phyloP scores from a whole-genome alignment of 2,329 filamentous ascomycete genomes.

The Aspergillus brunneoviolaceus region DNA sequence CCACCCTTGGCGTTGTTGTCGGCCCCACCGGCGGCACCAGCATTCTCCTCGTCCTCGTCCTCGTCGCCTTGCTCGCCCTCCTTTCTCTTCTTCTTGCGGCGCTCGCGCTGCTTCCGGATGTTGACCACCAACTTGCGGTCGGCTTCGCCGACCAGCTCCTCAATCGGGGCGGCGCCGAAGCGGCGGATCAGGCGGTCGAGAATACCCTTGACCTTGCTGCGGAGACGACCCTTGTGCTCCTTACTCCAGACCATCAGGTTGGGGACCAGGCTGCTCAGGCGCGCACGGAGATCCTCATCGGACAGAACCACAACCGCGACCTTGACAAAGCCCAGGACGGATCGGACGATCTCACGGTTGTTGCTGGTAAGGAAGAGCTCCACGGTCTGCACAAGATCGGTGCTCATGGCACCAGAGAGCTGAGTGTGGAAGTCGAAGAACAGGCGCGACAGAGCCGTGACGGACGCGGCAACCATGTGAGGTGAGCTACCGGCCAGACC shows the following conservation, averaged over 20 bases:
- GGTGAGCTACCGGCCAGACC: slow-evolving; percentile 89
- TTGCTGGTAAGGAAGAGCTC: slow-evolving; percentile 94
- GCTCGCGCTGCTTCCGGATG: slow-evolving; percentile 91
- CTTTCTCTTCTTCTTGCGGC: slow-evolving; percentile 85
- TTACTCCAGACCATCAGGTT: slow-evolving; percentile 95
- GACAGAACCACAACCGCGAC: slow-evolving; percentile 87
- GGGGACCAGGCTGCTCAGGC: slow-evolving; percentile 74
- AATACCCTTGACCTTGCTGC: slow-evolving; percentile 97
- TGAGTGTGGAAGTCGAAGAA: slow-evolving; percentile 83
- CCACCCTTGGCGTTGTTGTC: slow-evolving; percentile 18
- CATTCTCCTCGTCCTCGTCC: slow-evolving; percentile 52
- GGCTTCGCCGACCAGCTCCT: slow-evolving; percentile 76
- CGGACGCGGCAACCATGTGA: slow-evolving; percentile 97
- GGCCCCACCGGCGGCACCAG: slow-evolving; percentile 45
- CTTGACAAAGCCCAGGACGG: slow-evolving; percentile 93
- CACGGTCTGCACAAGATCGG: slow-evolving; percentile 89
- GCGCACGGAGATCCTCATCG: slow-evolving; percentile 72
- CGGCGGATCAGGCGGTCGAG: slow-evolving; percentile 89
- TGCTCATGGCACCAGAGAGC: slow-evolving; percentile 67
- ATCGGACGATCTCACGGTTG: slow-evolving; percentile 94
- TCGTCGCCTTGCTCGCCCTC: slow-evolving; percentile 59
- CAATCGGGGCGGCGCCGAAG: slow-evolving; percentile 79
- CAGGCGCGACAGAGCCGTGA: slow-evolving; percentile 89
- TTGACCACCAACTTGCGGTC: slow-evolving; percentile 90
- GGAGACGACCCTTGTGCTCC: slow-evolving; percentile 97